Evolutionary conservation across 2,329 filamentous ascomycete genomes (phyloP), one percentile per base, ranked within the genome.

Genomic region (Calonectria pseudoreteaudii): DNA sequence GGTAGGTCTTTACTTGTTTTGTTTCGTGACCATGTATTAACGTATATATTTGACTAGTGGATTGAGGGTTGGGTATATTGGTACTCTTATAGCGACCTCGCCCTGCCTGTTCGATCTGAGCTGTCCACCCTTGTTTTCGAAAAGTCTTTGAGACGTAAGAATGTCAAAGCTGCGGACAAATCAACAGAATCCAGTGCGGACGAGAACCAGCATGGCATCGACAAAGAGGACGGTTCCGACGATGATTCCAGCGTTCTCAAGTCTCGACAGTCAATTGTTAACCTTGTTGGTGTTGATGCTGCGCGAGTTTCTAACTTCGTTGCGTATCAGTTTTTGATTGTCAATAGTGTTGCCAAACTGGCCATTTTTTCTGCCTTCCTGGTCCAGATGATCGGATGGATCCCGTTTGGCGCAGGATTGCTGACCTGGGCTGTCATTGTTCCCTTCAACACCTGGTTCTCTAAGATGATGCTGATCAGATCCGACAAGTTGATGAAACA

Each of bases 71-170:
- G 90, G 86, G 83, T 93, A 20, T 92, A 90, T 78, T 95, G 93
- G 92, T 85, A 93, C 62, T 91, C 90, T 0, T 92, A 90, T 83
- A 88, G 90, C 0, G 88, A 91, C 66, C 81, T 96, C 14, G 88
- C 88, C 58, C 87, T 95, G 30, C 93, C 93, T 0, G 86, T 96
- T 20, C 91, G 93, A 66, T 89, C 91, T 34, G 92, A 95, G 78
- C 85, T 97, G 2, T 91, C 93, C 2, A 90, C 93, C 0, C 87
- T 95, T 10, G 90, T 96, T 20, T 96, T 96, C 78, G 90, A 93
- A 73, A 97, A 97, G 82, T 90, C 93, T 0, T 91, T 95, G 87
- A 89, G 93, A 53, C 90, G 93, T 64, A 96, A 96, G 81, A 94
- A 96, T 82, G 91, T 94, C 50, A 95, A 95, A 81, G 89, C 91